These are phyloP conservation scores for Decorospora gaudefroyi DNA, from an alignment of 2,329 filamentous ascomycete species.

Conservation along the genomic window DNA sequence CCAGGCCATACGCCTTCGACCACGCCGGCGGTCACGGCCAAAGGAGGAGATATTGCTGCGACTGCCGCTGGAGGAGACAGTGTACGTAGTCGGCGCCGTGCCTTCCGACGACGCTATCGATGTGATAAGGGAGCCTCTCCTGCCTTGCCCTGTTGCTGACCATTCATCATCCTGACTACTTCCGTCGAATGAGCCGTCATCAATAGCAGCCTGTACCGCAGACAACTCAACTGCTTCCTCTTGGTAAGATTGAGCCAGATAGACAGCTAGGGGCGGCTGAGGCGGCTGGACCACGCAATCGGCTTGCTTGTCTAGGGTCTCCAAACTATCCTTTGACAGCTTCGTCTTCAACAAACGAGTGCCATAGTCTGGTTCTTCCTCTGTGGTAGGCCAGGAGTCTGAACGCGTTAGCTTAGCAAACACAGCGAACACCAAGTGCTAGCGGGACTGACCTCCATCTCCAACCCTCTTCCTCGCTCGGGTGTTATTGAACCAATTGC, in stretches of 20 bases:
- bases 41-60: constrained; percentile 45
- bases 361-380: constrained; percentile 10
- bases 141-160: constrained; percentile 28
- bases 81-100: constrained; percentile 41
- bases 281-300: constrained; percentile 28
- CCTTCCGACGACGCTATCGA: constrained; percentile 42
- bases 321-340: constrained; percentile 40
- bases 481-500: constrained; percentile 47
- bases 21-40: constrained; percentile 40
- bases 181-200: constrained; percentile 27
- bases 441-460: constrained; percentile 26
- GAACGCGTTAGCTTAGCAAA: constrained; percentile 12
- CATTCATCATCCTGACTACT: constrained; percentile 30
- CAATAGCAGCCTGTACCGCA: constrained; percentile 40
- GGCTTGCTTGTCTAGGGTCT: constrained; percentile 32
- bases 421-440: background rate
- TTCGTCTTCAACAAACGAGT: constrained; percentile 23
- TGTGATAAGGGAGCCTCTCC: constrained; percentile 37
- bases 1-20: constrained; percentile 44
- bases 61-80: constrained; percentile 38
- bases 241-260: constrained; percentile 43
- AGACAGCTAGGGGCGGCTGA: constrained; percentile 41
- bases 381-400: constrained; percentile 13
- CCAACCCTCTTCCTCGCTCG: constrained; percentile 39
- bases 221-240: constrained; percentile 39